These are phyloP conservation scores for Camelina sativa DNA, from an alignment of 345 rosid genomes.

Conservation along the genomic window DNA sequence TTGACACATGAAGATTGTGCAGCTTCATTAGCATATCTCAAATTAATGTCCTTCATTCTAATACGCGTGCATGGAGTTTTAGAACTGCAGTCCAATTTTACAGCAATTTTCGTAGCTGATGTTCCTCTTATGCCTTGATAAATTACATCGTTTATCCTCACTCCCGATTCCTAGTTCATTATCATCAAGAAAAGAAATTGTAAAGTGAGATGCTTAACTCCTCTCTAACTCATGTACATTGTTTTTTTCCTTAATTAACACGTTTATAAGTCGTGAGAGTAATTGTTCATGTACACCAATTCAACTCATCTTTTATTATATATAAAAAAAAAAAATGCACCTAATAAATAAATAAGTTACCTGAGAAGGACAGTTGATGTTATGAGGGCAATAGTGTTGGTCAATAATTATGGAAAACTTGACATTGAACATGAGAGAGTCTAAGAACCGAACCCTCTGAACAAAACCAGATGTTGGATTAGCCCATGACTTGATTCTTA, in stretches of 20 bases:
- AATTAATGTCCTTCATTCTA: slow-evolving; percentile 39
- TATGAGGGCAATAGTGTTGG: slow-evolving; percentile 19
- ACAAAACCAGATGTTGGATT: slow-evolving; percentile 17
- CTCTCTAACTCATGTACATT: not conserved
- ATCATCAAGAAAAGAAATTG: not conserved
- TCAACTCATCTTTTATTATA: not conserved
- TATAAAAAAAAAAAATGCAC: too few species aligned
- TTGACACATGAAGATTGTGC: slow-evolving; percentile 48
- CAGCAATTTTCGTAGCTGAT: slow-evolving; percentile 46
- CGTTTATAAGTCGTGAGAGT: too few species aligned
- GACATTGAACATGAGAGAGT: slow-evolving; percentile 1
- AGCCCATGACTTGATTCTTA: slow-evolving; percentile 4
- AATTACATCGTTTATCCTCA: slow-evolving; percentile 44
- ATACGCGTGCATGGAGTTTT: slow-evolving; percentile 45
- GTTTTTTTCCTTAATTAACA: not conserved
- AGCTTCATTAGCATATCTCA: slow-evolving; percentile 35
- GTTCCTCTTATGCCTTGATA: slow-evolving; percentile 51
- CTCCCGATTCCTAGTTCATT: slow-evolving; percentile 39
- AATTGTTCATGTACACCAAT: too few species aligned
- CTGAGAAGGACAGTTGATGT: slow-evolving; percentile 3
- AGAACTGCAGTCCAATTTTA: slow-evolving; percentile 51
- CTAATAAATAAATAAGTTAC: not conserved
- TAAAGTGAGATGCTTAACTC: not conserved
- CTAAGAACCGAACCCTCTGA: slow-evolving; percentile 15
- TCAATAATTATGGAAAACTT: slow-evolving; percentile 9